Evolutionary conservation across 208 protist species (phyloP).

Genomic region (Tritrichomonas musculus): DNA sequence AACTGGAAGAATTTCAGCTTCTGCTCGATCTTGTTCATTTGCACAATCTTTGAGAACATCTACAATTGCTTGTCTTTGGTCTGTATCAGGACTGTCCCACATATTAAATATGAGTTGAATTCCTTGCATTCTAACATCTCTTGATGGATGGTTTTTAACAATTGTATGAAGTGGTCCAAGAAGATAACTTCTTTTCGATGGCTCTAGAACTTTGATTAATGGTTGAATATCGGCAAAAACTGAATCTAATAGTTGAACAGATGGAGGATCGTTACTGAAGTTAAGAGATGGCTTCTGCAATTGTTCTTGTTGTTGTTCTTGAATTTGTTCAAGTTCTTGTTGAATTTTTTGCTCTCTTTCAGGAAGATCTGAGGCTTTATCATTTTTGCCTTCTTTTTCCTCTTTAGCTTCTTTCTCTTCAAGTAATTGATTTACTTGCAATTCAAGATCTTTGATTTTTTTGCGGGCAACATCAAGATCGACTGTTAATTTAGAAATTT

Average conservation of each 20-base stretch:
- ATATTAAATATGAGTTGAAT: neutral
- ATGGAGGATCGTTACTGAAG: neutral
- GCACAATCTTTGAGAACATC: neutral
- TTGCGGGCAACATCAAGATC: neutral
- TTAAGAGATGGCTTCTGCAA: neutral
- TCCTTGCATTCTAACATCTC: neutral
- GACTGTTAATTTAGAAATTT: neutral
- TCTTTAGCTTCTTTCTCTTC: neutral
- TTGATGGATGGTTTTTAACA: neutral
- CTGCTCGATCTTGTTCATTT: neutral
- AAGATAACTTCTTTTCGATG: neutral
- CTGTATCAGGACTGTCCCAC: neutral
- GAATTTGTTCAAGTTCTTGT: too few relatives aligned
- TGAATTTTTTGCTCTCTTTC: too few relatives aligned
- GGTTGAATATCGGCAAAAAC: neutral
- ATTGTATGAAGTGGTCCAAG: neutral
- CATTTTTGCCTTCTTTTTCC: neutral
- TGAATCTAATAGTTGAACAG: neutral
- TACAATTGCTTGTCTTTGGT: neutral
- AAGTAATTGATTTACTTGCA: neutral
- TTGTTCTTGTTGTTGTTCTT: neutral
- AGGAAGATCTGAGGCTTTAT: too few relatives aligned
- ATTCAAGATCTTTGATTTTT: neutral
- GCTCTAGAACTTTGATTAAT: neutral
- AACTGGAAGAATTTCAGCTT: neutral